Conservation (phyloP, 768 basidiomycete species). For the Sporobolomyces pararoseus region DNA sequence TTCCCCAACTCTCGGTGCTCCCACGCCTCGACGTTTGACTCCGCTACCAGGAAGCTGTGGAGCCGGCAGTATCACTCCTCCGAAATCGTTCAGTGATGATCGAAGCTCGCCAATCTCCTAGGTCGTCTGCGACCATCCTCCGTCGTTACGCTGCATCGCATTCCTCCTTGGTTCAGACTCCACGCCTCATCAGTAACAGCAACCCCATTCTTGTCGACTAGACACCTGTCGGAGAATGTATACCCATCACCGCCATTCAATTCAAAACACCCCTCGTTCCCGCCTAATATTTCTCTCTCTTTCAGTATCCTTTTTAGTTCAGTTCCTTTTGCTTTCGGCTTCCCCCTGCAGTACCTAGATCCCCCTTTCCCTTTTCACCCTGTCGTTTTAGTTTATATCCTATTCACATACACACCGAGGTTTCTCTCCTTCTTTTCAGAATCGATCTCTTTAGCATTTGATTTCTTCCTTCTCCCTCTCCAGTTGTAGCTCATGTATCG, state of each 20-base stretch:
- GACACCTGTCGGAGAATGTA: too few species aligned
- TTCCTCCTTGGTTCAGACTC: background rate
- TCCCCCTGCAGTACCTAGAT: constrained; percentile 9
- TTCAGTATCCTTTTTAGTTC: too few species aligned
- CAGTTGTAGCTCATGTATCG: too few species aligned
- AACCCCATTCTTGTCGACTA: too few species aligned
- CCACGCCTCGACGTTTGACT: constrained; percentile 8
- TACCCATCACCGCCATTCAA: too few species aligned
- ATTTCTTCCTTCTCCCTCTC: too few species aligned
- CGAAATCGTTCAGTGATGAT: constrained; percentile 1
- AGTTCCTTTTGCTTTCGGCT: background rate
- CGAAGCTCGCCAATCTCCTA: constrained; percentile 8
- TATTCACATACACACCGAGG: background rate
- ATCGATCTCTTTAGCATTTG: too few species aligned
- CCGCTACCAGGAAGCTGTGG: constrained; percentile 3
- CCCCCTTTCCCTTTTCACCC: constrained; percentile 1
- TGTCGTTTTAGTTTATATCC: constrained; percentile 9
- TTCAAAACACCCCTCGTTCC: too few species aligned
- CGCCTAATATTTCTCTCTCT: too few species aligned
- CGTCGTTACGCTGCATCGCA: background rate
- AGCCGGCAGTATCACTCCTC: constrained; percentile 4
- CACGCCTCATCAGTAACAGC: too few species aligned
- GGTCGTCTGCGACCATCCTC: background rate
- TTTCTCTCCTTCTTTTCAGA: background rate
- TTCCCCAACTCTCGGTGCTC: constrained; percentile 9